phyloP scores from a whole-genome alignment of 1,284 basidiomycete genomes.

The Cryptococcus sp. region DNA sequence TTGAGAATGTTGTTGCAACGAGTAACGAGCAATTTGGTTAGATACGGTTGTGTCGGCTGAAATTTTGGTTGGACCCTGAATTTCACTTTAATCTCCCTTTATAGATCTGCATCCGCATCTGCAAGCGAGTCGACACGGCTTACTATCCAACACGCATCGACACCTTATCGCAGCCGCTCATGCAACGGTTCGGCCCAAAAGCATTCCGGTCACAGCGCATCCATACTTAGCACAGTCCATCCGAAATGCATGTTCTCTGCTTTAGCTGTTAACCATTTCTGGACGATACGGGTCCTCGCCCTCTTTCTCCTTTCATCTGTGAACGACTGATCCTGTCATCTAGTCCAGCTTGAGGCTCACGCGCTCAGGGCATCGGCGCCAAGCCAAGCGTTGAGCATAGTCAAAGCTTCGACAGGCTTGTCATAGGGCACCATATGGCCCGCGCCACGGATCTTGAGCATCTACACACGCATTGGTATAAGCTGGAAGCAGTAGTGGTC shows the following conservation, averaged over 20 bases:
- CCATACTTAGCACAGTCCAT: no score
- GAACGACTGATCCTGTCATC: neutral
- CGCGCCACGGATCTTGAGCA: constrained; percentile 42
- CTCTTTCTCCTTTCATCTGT: no score
- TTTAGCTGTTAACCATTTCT: no score
- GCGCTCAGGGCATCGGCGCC: constrained; percentile 16
- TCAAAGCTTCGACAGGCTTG: constrained; percentile 50
- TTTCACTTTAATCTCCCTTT: neutral
- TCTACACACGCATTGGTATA: constrained; percentile 13
- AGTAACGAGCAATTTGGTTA: no score
- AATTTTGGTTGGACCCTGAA: neutral
- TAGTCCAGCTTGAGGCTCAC: neutral
- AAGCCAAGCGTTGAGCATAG: constrained; percentile 52
- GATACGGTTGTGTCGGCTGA: neutral
- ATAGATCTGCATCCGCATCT: neutral
- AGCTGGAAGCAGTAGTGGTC: neutral
- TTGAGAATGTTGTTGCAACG: no score
- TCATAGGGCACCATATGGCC: constrained; percentile 55
- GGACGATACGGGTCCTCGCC: no score
- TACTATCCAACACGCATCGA: no score
- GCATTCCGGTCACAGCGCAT: no score
- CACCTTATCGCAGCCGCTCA: no score
- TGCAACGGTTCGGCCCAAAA: no score
- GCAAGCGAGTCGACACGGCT: no score
- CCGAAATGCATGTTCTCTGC: no score